Conservation (phyloP, 2,329 filamentous ascomycete genomes). For the Karstenula rhodostoma region DNA sequence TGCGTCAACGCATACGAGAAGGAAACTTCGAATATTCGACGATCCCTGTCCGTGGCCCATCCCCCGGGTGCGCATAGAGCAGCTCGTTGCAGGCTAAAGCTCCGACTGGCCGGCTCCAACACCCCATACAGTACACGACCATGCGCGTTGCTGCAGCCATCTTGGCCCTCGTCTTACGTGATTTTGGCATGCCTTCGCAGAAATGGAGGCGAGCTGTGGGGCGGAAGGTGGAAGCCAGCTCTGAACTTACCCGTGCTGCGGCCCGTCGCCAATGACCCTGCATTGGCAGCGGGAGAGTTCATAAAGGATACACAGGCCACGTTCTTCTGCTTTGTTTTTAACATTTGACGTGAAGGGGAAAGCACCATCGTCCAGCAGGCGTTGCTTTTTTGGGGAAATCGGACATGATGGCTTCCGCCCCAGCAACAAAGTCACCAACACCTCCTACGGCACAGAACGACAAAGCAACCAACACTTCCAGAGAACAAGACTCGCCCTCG, state of each 20-base stretch:
- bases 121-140: slow-evolving; percentile 19
- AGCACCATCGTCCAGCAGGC: slow-evolving; percentile 3
- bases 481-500: neutral
- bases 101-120: slow-evolving; percentile 24
- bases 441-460: neutral
- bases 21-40: slow-evolving; percentile 10
- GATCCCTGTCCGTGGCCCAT: slow-evolving; percentile 10
- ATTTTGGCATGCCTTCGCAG: slow-evolving; percentile 11
- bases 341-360: slow-evolving; percentile 15
- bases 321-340: slow-evolving; percentile 11
- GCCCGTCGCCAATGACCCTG: neutral
- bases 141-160: slow-evolving; percentile 28
- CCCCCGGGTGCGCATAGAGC: slow-evolving; percentile 24
- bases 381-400: slow-evolving; percentile 15
- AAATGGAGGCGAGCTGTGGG: slow-evolving; percentile 7
- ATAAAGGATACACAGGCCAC: slow-evolving; percentile 22
- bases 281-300: slow-evolving; percentile 9
- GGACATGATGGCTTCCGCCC: slow-evolving; percentile 17
- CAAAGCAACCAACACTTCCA: neutral
- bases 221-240: slow-evolving; percentile 7
- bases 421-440: neutral
- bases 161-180: slow-evolving; percentile 17
- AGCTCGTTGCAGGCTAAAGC: slow-evolving; percentile 25
- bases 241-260: neutral
- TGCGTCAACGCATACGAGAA: slow-evolving; percentile 10